Evolutionary conservation across 208 protist genomes (phyloP).

Genomic region (Crithidia acanthocephali): DNA sequence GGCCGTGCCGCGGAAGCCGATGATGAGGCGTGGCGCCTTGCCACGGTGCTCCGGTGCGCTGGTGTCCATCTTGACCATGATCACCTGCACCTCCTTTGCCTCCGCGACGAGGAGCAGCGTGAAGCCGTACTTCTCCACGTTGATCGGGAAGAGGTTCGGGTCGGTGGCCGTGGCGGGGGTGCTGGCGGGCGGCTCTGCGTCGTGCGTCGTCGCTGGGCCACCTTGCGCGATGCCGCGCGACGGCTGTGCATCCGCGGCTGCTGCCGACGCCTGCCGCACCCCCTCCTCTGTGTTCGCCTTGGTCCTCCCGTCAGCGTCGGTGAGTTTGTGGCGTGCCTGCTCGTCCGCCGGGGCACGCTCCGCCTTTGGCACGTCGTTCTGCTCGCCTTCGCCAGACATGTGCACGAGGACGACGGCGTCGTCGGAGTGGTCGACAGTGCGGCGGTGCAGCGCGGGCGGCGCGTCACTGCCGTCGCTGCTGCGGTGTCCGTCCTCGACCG

Average conservation of each 20-base stretch:
- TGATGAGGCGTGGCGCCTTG: conserved; percentile 81
- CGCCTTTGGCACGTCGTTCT: conserved; percentile 10
- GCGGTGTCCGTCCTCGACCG: not conserved
- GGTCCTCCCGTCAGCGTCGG: not conserved
- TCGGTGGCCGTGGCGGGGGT: conserved; percentile 6
- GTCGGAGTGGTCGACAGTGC: not conserved
- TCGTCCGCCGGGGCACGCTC: not conserved
- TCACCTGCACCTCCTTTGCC: conserved; percentile 72
- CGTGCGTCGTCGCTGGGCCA: not conserved
- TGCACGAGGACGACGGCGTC: conserved; percentile 22
- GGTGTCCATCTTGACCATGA: conserved; percentile 69
- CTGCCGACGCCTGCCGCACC: not conserved
- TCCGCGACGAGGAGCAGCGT: conserved; percentile 54
- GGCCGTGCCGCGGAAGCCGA: conserved; percentile 88
- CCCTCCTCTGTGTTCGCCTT: not conserved
- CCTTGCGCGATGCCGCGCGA: conserved; percentile 4
- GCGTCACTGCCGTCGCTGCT: not conserved
- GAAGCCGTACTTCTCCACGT: conserved; percentile 88
- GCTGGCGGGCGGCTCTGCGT: not conserved
- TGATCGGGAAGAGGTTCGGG: conserved; percentile 45
- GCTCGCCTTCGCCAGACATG: conserved; percentile 4
- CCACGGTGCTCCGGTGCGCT: conserved; percentile 39
- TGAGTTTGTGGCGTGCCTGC: not conserved
- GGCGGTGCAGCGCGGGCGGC: not conserved
- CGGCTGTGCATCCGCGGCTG: not conserved